Conservation (phyloP, 768 basidiomycete genomes). For the Daedalea quercina region DNA sequence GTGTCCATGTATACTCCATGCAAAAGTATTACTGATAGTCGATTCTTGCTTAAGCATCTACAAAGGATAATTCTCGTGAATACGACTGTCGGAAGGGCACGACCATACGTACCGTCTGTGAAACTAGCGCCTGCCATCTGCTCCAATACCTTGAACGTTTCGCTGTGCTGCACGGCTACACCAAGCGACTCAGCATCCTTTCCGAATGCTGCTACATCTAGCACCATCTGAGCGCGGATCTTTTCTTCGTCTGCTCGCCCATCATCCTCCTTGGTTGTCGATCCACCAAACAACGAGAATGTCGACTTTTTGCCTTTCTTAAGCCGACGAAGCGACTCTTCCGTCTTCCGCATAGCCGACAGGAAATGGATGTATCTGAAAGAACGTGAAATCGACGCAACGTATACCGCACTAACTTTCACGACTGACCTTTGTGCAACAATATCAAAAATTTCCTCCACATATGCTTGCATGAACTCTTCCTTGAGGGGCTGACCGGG, state of each 20-base stretch:
- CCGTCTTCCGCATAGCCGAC: slow-evolving; percentile 83
- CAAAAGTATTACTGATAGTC: neutral
- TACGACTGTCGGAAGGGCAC: neutral
- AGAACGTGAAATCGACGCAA: neutral
- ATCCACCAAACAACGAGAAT: slow-evolving; percentile 72
- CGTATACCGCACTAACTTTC: slow-evolving; percentile 2
- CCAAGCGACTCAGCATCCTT: slow-evolving; percentile 68
- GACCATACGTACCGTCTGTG: slow-evolving; percentile 20
- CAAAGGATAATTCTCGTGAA: neutral
- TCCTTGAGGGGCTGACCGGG: slow-evolving; percentile 54
- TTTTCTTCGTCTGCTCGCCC: slow-evolving; percentile 78
- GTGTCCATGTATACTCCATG: neutral
- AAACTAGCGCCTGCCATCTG: slow-evolving; percentile 50
- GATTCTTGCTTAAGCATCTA: neutral
- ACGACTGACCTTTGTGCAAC: slow-evolving; percentile 56
- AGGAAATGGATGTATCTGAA: slow-evolving; percentile 75
- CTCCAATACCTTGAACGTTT: slow-evolving; percentile 47
- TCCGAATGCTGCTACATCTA: slow-evolving; percentile 83
- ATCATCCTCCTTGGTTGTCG: slow-evolving; percentile 52
- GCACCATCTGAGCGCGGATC: slow-evolving; percentile 76
- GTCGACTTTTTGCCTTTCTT: slow-evolving; percentile 80
- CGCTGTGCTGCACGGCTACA: slow-evolving; percentile 47
- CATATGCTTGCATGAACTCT: slow-evolving; percentile 41
- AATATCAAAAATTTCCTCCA: slow-evolving; percentile 61
- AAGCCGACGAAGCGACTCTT: slow-evolving; percentile 78